Evolutionary conservation across 257 asterid species (phyloP).

Genomic region (Plantago major): DNA sequence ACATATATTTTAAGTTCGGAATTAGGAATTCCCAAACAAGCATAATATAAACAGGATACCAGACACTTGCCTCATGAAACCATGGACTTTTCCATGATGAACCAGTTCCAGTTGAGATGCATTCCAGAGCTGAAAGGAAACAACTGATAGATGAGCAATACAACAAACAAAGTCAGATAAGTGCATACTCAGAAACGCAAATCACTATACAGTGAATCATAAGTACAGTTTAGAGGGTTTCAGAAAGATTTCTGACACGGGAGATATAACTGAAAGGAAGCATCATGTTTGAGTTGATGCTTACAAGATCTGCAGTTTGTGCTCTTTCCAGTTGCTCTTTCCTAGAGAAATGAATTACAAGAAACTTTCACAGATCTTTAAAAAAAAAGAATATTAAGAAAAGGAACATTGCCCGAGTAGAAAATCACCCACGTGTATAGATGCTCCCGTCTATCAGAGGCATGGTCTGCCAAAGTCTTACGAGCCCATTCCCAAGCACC

Average conservation of each 20-base stretch:
- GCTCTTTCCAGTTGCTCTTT: constrained; percentile 89
- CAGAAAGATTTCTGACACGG: neutral
- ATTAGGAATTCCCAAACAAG: neutral
- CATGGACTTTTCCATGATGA: constrained; percentile 92
- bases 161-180: neutral
- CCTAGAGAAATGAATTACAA: constrained; percentile 34
- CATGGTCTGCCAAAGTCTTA: constrained; percentile 75
- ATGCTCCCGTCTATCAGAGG: constrained; percentile 84
- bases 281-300: constrained; percentile 15
- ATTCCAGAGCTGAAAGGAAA: constrained; percentile 84
- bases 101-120: constrained; percentile 95
- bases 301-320: constrained; percentile 85
- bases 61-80: constrained; percentile 83
- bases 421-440: constrained; percentile 61
- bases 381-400: constrained; percentile 15
- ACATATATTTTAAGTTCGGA: neutral
- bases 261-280: constrained; percentile 2
- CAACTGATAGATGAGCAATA: constrained; percentile 3
- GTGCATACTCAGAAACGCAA: neutral
- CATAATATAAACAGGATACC: neutral
- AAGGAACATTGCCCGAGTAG: neutral
- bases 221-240: neutral
- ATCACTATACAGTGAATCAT: neutral
- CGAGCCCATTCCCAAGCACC: constrained; percentile 99
- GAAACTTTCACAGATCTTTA: neutral